Percentiles rank a stretch among this genome's conserved stretches.
phyloP scores from a whole-genome alignment of 495 filamentous ascomycete genomes.

The Neurospora sp. region DNA sequence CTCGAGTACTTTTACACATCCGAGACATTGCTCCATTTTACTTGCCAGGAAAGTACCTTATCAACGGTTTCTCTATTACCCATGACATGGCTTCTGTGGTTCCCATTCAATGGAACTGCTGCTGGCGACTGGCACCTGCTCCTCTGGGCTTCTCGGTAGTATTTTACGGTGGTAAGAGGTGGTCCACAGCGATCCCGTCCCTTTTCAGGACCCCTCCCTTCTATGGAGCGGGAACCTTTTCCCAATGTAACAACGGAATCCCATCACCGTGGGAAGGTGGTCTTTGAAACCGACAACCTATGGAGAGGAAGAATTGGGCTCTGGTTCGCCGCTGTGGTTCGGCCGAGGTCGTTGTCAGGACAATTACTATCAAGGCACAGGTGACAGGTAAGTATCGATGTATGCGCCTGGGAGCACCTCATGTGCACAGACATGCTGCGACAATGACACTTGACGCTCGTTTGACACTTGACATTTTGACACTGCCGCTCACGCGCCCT shows the following conservation, averaged over 20 bases:
- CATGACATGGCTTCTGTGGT: neutral
- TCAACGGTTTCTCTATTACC: neutral
- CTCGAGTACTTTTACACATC: neutral
- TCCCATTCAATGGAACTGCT: neutral
- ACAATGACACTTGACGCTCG: neutral
- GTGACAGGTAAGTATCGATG: neutral
- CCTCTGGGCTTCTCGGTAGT: neutral
- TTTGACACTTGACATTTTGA: neutral
- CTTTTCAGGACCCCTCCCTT: neutral
- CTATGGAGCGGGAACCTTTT: neutral
- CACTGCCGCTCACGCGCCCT: neutral
- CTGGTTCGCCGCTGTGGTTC: neutral
- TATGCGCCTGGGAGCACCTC: neutral
- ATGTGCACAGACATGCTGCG: neutral
- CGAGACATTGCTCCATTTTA: neutral
- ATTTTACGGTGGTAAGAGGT: neutral
- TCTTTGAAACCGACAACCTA: neutral
- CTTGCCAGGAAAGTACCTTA: neutral
- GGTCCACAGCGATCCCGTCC: neutral
- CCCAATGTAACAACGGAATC: neutral
- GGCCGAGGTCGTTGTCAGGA: neutral
- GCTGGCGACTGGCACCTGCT: neutral
- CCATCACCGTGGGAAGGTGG: neutral
- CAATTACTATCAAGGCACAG: neutral
- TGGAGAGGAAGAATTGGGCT: neutral